Conservation (phyloP, 306 rosid genomes). For the Acmispon strigosus region DNA sequence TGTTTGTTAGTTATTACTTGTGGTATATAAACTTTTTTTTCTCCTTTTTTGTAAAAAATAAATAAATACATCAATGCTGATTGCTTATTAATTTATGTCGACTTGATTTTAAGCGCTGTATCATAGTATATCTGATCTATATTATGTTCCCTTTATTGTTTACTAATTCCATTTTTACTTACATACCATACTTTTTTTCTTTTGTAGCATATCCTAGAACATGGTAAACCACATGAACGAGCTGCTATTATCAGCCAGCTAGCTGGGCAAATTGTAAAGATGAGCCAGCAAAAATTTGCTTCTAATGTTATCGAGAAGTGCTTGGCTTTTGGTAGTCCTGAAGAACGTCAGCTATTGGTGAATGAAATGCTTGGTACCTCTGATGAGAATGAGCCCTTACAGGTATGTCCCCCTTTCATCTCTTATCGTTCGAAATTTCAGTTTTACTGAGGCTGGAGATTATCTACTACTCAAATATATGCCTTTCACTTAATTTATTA, state of each 20-base stretch:
- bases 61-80: not conserved
- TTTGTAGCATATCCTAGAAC: constrained; percentile 75
- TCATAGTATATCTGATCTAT: not conserved
- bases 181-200: constrained; percentile 18
- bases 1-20: not conserved
- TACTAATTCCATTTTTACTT: not conserved
- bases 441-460: not conserved
- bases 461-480: not conserved
- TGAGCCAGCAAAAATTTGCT: constrained; percentile 99
- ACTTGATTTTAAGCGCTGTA: not conserved
- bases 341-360: constrained; percentile 79
- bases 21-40: not conserved
- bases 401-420: constrained; percentile 42
- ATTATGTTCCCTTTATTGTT: not conserved
- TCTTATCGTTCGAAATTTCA: not conserved
- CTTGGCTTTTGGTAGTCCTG: constrained; percentile 72
- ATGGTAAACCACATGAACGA: constrained; percentile 73
- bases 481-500: not conserved
- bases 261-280: constrained; percentile 92
- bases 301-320: constrained; percentile 98
- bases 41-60: too few species aligned
- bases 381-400: constrained; percentile 96
- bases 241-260: constrained; percentile 77
- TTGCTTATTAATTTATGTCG: not conserved
- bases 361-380: constrained; percentile 91